Conservation (phyloP, 495 filamentous ascomycete species). For the Neurospora terricola region DNA sequence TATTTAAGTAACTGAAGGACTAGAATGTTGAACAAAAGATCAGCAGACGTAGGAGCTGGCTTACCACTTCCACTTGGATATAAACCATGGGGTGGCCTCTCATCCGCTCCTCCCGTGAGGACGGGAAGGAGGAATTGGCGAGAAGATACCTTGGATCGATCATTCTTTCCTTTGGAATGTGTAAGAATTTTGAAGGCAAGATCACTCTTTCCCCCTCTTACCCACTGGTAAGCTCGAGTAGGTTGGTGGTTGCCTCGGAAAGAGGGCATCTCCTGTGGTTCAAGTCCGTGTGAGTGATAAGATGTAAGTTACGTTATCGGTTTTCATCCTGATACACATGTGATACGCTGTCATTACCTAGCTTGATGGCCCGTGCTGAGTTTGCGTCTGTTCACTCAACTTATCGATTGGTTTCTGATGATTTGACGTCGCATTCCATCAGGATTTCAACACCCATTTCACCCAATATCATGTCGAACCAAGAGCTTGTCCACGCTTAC, state of each 20-base stretch:
- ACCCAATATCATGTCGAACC: conserved; percentile 14
- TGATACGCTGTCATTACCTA: not conserved
- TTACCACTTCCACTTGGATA: not conserved
- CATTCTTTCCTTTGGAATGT: conserved; percentile 4
- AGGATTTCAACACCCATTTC: not conserved
- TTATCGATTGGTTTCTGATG: not conserved
- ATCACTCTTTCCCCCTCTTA: not conserved
- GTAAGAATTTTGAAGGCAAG: not conserved
- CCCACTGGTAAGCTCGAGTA: not conserved
- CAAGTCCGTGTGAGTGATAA: not conserved
- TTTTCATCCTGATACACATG: not conserved
- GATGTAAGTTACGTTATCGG: not conserved
- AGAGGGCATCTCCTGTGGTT: not conserved
- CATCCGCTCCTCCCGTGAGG: not conserved
- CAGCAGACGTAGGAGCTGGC: not conserved
- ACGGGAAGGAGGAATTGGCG: not conserved
- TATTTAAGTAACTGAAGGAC: not conserved
- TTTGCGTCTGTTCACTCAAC: not conserved
- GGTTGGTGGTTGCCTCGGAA: not conserved
- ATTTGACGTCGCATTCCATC: not conserved
- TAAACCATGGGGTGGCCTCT: not conserved
- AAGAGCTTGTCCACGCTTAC: conserved; percentile 62
- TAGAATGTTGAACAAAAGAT: not conserved
- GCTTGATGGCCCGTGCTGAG: not conserved
- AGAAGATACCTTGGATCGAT: conserved; percentile 7